A percentile compares a stretch with the other conserved stretches of the same genome.
phyloP scores from a whole-genome alignment of 2,329 filamentous ascomycete genomes.

The Cercospora zeae-maydis region DNA sequence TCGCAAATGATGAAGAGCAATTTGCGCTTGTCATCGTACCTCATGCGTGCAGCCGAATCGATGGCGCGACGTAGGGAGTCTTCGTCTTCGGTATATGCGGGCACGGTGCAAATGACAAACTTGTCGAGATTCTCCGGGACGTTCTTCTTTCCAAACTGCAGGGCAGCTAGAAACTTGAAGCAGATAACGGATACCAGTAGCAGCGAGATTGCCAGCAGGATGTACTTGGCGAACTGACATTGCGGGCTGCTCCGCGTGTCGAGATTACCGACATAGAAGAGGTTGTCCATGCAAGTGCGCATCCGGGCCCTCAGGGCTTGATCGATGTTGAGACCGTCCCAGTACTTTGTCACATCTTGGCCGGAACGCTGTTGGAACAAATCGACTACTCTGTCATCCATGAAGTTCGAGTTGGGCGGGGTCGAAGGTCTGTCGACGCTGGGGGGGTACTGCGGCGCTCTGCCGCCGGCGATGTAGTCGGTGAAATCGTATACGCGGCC shows the following conservation, averaged over 20 bases:
- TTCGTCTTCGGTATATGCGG: conserved; percentile 96
- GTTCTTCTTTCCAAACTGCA: conserved; percentile 90
- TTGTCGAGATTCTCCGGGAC: conserved; percentile 95
- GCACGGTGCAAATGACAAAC: conserved; percentile 96
- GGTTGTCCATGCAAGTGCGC: conserved; percentile 81
- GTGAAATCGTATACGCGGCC: conserved; percentile 85
- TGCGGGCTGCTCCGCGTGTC: conserved; percentile 83
- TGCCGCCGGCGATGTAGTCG: conserved; percentile 73
- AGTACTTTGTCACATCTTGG: conserved; percentile 76
- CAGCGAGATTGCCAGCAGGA: conserved; percentile 80
- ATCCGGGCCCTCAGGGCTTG: conserved; percentile 60
- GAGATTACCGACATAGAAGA: conserved; percentile 89
- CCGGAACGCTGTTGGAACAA: conserved; percentile 77
- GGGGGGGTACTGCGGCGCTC: conserved; percentile 56
- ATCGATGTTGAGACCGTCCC: conserved; percentile 65
- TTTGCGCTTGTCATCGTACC: conserved; percentile 97
- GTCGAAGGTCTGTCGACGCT: conserved; percentile 50
- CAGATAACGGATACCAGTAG: conserved; percentile 76
- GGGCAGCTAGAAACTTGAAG: conserved; percentile 94
- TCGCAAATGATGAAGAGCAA: conserved; percentile 89
- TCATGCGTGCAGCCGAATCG: conserved; percentile 91
- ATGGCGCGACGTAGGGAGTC: conserved; percentile 95
- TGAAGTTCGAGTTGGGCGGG: conserved; percentile 66
- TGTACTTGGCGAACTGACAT: conserved; percentile 85
- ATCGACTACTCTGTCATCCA: conserved; percentile 68